Evolutionary conservation across 2,329 filamentous ascomycete species (phyloP).

Genomic region (Cladobotryum mycophilum): DNA sequence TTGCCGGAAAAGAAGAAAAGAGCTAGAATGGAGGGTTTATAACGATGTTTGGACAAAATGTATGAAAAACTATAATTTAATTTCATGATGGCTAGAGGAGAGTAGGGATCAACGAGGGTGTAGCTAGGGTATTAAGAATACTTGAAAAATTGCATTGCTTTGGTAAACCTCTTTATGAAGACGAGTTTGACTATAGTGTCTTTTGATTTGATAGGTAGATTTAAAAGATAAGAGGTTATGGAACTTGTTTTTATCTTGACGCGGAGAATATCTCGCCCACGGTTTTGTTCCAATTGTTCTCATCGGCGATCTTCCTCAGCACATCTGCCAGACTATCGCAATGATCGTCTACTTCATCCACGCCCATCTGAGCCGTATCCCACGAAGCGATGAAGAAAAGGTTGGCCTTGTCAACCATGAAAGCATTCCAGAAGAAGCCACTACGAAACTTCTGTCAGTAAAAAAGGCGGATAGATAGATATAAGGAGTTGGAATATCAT

Average conservation of each 20-base stretch:
- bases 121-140: background rate
- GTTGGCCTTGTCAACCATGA: conserved; percentile 27
- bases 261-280: conserved; percentile 21
- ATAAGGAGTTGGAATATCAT: background rate
- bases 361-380: conserved; percentile 35
- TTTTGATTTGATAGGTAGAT: background rate
- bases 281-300: conserved; percentile 23
- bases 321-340: conserved; percentile 26
- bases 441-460: conserved; percentile 14
- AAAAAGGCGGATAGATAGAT: background rate
- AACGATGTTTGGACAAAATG: background rate
- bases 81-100: background rate
- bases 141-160: background rate
- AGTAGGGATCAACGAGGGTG: too few relatives aligned
- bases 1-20: background rate
- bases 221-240: background rate
- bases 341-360: conserved; percentile 23
- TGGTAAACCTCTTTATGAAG: background rate
- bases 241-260: background rate
- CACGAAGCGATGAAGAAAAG: conserved; percentile 32
- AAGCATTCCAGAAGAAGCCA: conserved; percentile 34
- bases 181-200: background rate
- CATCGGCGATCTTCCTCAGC: conserved; percentile 22
- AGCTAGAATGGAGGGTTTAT: background rate
- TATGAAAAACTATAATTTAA: background rate